These are phyloP conservation scores for Escovopsis sp. DNA, from an alignment of 2,329 filamentous ascomycete species.

Conservation along the genomic window DNA sequence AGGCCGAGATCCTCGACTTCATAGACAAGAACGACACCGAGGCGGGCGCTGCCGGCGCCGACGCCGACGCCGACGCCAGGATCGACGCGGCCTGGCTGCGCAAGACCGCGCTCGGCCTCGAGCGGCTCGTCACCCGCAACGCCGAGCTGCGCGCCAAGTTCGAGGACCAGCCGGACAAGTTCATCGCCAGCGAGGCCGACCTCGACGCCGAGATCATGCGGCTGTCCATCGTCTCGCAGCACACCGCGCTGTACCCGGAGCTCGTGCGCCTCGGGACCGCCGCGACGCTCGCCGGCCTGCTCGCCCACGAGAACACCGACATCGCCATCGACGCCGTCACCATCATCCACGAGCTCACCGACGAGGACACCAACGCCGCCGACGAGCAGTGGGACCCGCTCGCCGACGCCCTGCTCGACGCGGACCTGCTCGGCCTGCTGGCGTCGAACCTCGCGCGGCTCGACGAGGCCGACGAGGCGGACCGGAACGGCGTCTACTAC, in stretches of 20 bases:
- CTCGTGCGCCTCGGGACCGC: slow-evolving; percentile 64
- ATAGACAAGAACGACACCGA: slow-evolving; percentile 44
- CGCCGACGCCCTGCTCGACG: slow-evolving; percentile 50
- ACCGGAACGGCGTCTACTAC: slow-evolving; percentile 77
- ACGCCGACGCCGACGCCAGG: slow-evolving; percentile 37
- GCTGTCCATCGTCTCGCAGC: slow-evolving; percentile 74
- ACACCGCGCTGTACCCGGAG: slow-evolving; percentile 68
- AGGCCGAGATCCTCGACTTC: slow-evolving; percentile 75
- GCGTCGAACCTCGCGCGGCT: slow-evolving; percentile 67
- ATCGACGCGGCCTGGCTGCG: slow-evolving; percentile 76
- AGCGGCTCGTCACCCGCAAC: slow-evolving; percentile 84
- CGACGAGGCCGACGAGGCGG: slow-evolving; percentile 56
- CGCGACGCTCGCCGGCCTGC: slow-evolving; percentile 59
- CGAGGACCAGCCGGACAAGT: slow-evolving; percentile 65
- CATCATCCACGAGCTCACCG: slow-evolving; percentile 79
- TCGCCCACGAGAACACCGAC: slow-evolving; percentile 93
- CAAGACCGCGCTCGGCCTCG: slow-evolving; percentile 67
- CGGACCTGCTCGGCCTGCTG: slow-evolving; percentile 60
- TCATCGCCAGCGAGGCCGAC: slow-evolving; percentile 77
- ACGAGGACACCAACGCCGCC: slow-evolving; percentile 76
- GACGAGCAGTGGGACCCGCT: slow-evolving; percentile 69
- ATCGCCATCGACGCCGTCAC: slow-evolving; percentile 87
- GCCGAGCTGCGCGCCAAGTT: slow-evolving; percentile 76
- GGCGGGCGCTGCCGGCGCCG: slow-evolving; percentile 28
- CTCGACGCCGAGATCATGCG: slow-evolving; percentile 78